These are phyloP conservation scores for Lathyrus oleraceus DNA, from an alignment of 306 rosid species.

Conservation along the genomic window DNA sequence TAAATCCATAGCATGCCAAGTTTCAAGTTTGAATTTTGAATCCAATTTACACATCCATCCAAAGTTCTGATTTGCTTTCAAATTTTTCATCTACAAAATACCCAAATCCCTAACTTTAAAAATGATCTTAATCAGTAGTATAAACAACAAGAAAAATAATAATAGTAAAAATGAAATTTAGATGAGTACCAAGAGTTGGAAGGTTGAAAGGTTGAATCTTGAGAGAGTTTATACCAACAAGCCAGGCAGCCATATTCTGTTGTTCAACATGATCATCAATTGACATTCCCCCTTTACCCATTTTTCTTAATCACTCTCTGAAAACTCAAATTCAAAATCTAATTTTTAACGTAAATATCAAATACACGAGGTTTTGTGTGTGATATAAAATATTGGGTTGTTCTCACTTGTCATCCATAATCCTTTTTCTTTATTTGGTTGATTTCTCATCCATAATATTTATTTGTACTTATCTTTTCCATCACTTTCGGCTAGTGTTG, in stretches of 20 bases:
- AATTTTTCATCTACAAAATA: background rate
- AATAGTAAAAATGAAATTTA: background rate
- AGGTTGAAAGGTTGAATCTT: conserved; percentile 87
- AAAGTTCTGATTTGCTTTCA: no score
- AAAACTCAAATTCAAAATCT: background rate
- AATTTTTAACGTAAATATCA: no score
- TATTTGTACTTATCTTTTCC: background rate
- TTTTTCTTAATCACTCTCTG: conserved; percentile 26
- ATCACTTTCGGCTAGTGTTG: background rate
- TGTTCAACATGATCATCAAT: conserved; percentile 46
- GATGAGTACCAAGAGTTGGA: conserved; percentile 48
- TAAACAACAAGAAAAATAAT: background rate
- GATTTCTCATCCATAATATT: background rate
- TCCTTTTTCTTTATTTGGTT: background rate
- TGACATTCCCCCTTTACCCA: conserved; percentile 82
- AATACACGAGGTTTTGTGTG: no score
- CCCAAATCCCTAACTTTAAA: background rate
- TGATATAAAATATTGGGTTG: background rate
- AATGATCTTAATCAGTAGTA: background rate
- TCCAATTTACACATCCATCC: background rate
- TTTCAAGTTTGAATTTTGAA: background rate
- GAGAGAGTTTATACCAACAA: conserved; percentile 64
- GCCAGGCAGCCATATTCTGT: conserved; percentile 94
- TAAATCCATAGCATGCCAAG: background rate
- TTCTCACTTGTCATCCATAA: background rate